phyloP scores from a whole-genome alignment of 2,329 filamentous ascomycete species.

The Zelopaecilomyces penicillatus region DNA sequence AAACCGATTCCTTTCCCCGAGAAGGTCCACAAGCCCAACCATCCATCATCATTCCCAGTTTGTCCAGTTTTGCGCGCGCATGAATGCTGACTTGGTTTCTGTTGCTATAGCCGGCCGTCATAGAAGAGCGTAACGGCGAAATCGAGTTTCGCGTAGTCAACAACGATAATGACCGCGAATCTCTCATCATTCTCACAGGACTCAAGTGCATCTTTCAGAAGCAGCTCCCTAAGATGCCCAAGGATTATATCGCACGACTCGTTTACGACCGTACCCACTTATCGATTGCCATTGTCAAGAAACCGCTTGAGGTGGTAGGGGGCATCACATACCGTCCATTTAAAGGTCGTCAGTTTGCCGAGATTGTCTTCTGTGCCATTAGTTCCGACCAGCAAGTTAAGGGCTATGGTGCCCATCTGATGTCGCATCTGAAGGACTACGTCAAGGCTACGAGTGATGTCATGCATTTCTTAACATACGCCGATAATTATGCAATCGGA shows the following conservation, averaged over 20 bases:
- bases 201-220: conserved; percentile 98
- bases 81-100: conserved; percentile 3
- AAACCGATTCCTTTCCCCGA: conserved; percentile 80
- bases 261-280: conserved; percentile 96
- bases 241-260: conserved; percentile 94
- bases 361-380: conserved; percentile 98
- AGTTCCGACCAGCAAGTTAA: conserved; percentile 98
- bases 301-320: conserved; percentile 88
- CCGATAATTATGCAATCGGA: conserved; percentile 96
- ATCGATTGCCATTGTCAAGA: conserved; percentile 95
- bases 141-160: conserved; percentile 98
- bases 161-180: conserved; percentile 83
- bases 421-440: conserved; percentile 97
- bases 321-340: conserved; percentile 97
- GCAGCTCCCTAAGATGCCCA: conserved; percentile 97
- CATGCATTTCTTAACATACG: conserved; percentile 98
- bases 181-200: conserved; percentile 87
- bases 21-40: conserved; percentile 49
- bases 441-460: conserved; percentile 94
- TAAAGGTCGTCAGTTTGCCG: conserved; percentile 83
- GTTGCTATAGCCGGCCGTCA: conserved; percentile 61
- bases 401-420: conserved; percentile 93
- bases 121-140: conserved; percentile 87
- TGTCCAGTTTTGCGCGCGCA: not conserved
- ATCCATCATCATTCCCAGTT: not conserved